phyloP scores from a whole-genome alignment of 805 yeast species.

The Nakazawaea anatomiae region DNA sequence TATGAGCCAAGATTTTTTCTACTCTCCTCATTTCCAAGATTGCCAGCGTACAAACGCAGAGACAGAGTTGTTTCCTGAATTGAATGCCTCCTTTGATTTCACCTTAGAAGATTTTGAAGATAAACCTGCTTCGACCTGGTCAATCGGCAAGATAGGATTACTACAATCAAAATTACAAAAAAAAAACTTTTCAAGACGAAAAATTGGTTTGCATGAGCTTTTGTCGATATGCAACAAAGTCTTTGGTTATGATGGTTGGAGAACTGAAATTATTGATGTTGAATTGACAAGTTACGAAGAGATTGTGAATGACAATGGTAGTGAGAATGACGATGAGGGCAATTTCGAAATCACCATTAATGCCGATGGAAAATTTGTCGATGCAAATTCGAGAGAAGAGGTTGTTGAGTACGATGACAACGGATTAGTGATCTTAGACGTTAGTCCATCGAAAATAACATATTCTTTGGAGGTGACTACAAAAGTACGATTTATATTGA shows the following conservation, averaged over 20 bases:
- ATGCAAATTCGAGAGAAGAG: background rate
- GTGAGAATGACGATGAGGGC: conserved; percentile 11
- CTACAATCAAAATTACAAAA: conserved; percentile 6
- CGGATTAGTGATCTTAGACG: background rate
- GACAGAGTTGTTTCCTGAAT: conserved; percentile 4
- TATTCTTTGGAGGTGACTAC: conserved; percentile 23
- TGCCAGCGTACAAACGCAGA: background rate
- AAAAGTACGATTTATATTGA: conserved; percentile 29
- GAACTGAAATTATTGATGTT: conserved; percentile 26
- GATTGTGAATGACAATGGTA: conserved; percentile 10
- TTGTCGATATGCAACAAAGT: conserved; percentile 37
- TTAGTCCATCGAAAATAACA: background rate
- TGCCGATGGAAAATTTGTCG: background rate
- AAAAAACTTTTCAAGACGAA: background rate
- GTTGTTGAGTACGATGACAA: background rate
- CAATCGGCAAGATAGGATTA: conserved; percentile 3
- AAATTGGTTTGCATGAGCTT: conserved; percentile 17
- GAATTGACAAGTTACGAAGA: conserved; percentile 10
- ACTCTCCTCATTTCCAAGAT: conserved; percentile 5
- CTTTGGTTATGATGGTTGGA: conserved; percentile 52
- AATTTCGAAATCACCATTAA: conserved; percentile 15
- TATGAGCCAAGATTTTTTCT: background rate
- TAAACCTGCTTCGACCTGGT: conserved; percentile 7
- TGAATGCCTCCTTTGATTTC: conserved; percentile 5
- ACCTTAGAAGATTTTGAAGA: conserved; percentile 5